A percentile compares a stretch with the other conserved stretches of the same genome.
phyloP scores from a whole-genome alignment of 495 filamentous ascomycete species.

The Aspergillus steynii region DNA sequence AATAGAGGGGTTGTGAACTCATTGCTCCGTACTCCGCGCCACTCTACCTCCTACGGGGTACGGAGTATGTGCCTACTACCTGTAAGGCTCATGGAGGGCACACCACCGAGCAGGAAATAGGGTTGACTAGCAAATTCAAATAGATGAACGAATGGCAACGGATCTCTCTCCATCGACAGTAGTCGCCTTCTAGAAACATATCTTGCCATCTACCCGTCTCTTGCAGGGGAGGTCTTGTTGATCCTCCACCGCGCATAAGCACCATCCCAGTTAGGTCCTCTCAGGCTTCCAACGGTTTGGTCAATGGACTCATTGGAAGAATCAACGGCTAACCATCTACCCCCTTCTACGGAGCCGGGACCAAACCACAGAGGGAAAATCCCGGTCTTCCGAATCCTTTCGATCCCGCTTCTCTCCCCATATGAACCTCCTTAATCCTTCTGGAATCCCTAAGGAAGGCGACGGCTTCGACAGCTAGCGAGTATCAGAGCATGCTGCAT shows the following conservation, averaged over 20 bases:
- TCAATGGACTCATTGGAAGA: not conserved
- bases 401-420: conserved; percentile 1
- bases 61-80: too few relatives aligned
- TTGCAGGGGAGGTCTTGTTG: conserved; percentile 15
- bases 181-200: conserved; percentile 15
- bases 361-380: not conserved
- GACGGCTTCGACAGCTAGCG: conserved; percentile 12
- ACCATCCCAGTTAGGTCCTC: conserved; percentile 5
- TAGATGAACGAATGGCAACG: not conserved
- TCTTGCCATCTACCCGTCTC: conserved; percentile 11
- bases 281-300: conserved; percentile 6
- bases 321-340: not conserved
- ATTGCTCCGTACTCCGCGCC: too few relatives aligned
- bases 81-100: too few relatives aligned
- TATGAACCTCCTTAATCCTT: conserved; percentile 22
- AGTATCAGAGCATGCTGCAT: conserved; percentile 2
- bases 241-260: conserved; percentile 14
- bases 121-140: not conserved
- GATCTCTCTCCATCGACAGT: conserved; percentile 3
- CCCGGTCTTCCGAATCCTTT: conserved; percentile 4
- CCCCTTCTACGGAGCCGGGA: conserved; percentile 1
- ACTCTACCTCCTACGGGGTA: too few relatives aligned
- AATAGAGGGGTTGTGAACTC: too few relatives aligned
- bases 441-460: conserved; percentile 20
- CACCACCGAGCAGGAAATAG: not conserved